A percentile compares a stretch with the other conserved stretches of the same genome.
Conservation (phyloP, 257 asterid genomes). For the Jacaranda mimosifolia region DNA sequence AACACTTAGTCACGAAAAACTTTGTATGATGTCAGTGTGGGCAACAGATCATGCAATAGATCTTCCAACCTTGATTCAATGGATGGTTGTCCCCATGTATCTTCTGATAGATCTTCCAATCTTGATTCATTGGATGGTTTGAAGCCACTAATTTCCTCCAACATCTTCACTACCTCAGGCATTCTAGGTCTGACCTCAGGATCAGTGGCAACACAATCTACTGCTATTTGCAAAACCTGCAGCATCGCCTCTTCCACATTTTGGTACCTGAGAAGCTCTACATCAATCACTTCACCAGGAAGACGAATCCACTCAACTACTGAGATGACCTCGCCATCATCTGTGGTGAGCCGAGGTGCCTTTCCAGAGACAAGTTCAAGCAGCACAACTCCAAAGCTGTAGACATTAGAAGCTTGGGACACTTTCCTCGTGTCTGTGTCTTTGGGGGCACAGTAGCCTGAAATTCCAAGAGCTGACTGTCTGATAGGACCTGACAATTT, state of each 20-base stretch:
- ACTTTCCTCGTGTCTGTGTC: conserved; percentile 14
- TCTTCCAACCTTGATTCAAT: conserved; percentile 23
- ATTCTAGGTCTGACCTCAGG: conserved; percentile 33
- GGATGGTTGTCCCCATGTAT: not conserved
- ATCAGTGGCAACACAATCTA: conserved; percentile 24
- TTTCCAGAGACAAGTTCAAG: conserved; percentile 38
- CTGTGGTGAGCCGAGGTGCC: not conserved
- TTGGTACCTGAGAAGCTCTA: not conserved
- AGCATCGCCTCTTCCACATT: conserved; percentile 1
- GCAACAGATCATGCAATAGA: conserved; percentile 26
- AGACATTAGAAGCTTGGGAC: conserved; percentile 46
- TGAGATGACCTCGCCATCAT: conserved; percentile 1
- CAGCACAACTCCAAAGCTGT: conserved; percentile 51
- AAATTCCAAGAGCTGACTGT: not conserved
- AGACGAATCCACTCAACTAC: conserved; percentile 22
- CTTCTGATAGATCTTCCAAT: not conserved
- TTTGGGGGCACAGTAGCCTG: conserved; percentile 45
- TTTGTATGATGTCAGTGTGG: not conserved
- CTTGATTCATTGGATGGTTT: not conserved
- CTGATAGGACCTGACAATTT: not conserved
- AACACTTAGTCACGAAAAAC: not conserved
- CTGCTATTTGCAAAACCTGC: conserved; percentile 31
- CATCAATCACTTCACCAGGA: conserved; percentile 6
- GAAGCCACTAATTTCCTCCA: conserved; percentile 37
- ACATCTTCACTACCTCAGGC: conserved; percentile 30